Percentiles rank a stretch among this genome's conserved stretches.
These are phyloP conservation scores for Parafenestella ontariensis DNA, from an alignment of 2,329 filamentous ascomycete species.

Conservation along the genomic window DNA sequence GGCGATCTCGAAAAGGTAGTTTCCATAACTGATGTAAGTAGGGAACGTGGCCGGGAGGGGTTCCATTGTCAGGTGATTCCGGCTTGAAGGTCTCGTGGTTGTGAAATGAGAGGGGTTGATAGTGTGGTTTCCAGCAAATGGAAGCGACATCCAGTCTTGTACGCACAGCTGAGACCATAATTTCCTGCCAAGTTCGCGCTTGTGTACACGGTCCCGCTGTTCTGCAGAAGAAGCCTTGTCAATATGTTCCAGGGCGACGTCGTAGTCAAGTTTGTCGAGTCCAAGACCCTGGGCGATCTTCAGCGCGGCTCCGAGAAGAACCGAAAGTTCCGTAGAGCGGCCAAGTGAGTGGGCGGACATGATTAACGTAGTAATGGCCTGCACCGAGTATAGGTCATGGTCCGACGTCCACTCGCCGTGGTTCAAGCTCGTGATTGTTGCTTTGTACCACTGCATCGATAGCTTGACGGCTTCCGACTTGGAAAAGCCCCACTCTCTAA, in stretches of 20 bases:
- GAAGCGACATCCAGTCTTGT: slow-evolving; percentile 53
- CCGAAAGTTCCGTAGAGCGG: slow-evolving; percentile 54
- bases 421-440: slow-evolving; percentile 53
- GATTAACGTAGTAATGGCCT: slow-evolving; percentile 55
- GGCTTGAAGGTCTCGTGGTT: slow-evolving; percentile 30
- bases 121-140: slow-evolving; percentile 50
- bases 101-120: slow-evolving; percentile 26
- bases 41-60: slow-evolving; percentile 19
- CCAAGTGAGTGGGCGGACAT: slow-evolving; percentile 58
- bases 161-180: slow-evolving; percentile 42
- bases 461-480: slow-evolving; percentile 48
- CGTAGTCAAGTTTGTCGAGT: slow-evolving; percentile 22
- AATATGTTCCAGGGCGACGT: slow-evolving; percentile 46
- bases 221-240: background rate
- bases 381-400: slow-evolving; percentile 51
- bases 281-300: slow-evolving; percentile 58
- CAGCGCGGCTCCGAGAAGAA: slow-evolving; percentile 54
- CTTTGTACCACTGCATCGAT: slow-evolving; percentile 54
- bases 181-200: background rate
- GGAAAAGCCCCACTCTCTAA: slow-evolving; percentile 51
- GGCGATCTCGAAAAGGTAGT: slow-evolving; percentile 48
- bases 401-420: slow-evolving; percentile 48
- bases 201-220: background rate
- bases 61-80: slow-evolving; percentile 27
- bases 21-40: slow-evolving; percentile 45